Base-by-base conservation (phyloP, 1,139 yeast species). In the Geotrichum cucujoidarum region DNA sequence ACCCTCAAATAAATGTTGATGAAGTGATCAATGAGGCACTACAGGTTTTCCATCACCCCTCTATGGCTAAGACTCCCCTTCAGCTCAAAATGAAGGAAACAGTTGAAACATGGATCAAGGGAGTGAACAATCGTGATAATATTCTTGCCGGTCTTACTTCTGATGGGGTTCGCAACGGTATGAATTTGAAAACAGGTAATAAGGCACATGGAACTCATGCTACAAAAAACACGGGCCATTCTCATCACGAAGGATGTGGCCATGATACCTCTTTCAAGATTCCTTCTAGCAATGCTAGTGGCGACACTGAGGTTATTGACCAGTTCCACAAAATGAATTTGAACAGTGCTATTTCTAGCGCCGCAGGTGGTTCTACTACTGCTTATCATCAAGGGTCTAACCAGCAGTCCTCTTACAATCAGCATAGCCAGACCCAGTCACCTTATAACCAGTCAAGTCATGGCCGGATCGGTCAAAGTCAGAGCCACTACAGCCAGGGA, bases 11-110 rank as follows among this genome's bases (percentile, higher is more conserved):
- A 13, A 52, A 55, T 44, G 24, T 18, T 5, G 37, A 51, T 14
- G 48, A 47, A 16, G 52, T 55, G 14, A 45, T 50, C 14, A 34
- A 47, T 18, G 51, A 52, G 27, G 55, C 54, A 18, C 45, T 58
- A 24, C 53, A 54, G 39, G 58, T 55, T n/a, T 53, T 59, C 36
- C 62, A 59, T 37, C 62, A 59, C 35, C 62, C 62, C 6, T 51
- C 54, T 22, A n/a, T 45, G 25, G 50, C 54, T 8, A 35, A 47
- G 3, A 57, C 57, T 13, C 51, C 51, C 6, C 40, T 57, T 11
- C 62, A 58, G 41, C 45, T 41, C 29, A 46, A 51, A 30, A 58
- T 58, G 62, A 41, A 50, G 18, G 43, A 40, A 16, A 50, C 53
- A 1, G 55, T 58, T 20, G 46, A 54, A 25, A 36, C 42, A 4